Percentiles rank a stretch among this genome's conserved stretches.
Evolutionary conservation across 2,329 filamentous ascomycete genomes (phyloP).

Genomic region (Colletotrichum magnum): DNA sequence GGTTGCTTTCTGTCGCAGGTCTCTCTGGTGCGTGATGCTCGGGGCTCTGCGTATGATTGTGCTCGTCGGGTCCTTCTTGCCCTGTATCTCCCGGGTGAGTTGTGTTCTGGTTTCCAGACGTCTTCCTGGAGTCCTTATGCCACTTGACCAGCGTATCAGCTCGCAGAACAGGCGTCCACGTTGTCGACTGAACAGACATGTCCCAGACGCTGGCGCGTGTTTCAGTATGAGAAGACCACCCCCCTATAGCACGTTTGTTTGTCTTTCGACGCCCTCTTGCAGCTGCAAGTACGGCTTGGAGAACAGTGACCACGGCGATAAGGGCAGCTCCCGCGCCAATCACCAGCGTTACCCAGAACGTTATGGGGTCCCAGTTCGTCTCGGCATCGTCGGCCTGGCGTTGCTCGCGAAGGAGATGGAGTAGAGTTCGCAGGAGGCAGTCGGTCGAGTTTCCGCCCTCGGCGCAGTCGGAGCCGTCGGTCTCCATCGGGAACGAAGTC

Average conservation of each 20-base stretch:
- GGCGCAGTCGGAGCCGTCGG: neutral
- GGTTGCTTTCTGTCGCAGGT: neutral
- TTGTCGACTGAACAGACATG: neutral
- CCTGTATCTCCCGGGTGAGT: too few relatives aligned
- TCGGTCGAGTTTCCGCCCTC: neutral
- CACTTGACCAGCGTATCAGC: neutral
- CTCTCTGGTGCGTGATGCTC: too few relatives aligned
- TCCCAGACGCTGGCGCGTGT: neutral
- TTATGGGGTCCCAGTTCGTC: neutral
- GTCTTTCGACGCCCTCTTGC: neutral
- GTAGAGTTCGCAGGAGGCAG: neutral
- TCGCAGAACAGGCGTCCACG: neutral
- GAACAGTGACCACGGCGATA: neutral
- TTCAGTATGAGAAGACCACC: neutral
- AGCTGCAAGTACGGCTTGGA: neutral
- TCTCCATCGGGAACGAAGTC: neutral
- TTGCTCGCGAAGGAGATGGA: neutral
- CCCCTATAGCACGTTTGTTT: neutral
- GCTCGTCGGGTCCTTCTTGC: too few relatives aligned
- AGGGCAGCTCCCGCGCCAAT: neutral
- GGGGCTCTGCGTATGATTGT: too few relatives aligned
- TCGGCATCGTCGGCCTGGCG: neutral
- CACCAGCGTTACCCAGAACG: neutral
- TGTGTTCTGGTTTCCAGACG: too few relatives aligned
- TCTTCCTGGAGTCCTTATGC: neutral